These are phyloP conservation scores for Pontederia paniculata DNA, from an alignment of 176 grass and related monocot species.

Conservation along the genomic window DNA sequence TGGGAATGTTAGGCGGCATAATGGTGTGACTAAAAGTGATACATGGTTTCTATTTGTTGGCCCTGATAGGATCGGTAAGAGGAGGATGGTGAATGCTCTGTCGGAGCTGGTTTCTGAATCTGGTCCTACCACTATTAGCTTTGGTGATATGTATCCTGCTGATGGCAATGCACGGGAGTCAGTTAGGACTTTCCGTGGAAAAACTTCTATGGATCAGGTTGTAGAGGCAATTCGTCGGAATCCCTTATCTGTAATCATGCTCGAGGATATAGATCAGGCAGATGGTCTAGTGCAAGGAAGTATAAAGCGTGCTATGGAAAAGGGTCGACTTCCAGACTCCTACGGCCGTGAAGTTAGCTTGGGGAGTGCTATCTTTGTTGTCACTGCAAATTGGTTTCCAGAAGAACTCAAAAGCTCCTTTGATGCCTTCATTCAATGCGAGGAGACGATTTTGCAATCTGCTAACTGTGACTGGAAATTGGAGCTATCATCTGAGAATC, in stretches of 20 bases:
- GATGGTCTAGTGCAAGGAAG: conserved; percentile 26
- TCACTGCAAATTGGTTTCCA: conserved; percentile 25
- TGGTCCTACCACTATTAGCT: conserved; percentile 24
- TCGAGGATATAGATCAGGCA: conserved; percentile 51
- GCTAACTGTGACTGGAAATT: conserved; percentile 26
- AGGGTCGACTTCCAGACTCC: conserved; percentile 49
- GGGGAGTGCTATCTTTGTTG: conserved; percentile 44
- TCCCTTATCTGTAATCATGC: conserved; percentile 52
- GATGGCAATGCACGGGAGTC: conserved; percentile 21
- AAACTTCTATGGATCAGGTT: conserved; percentile 40
- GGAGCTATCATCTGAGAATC: conserved; percentile 25
- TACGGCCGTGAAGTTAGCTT: conserved; percentile 45
- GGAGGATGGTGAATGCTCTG: conserved; percentile 51
- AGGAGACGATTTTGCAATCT: conserved; percentile 10
- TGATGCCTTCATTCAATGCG: not conserved
- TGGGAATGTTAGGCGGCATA: conserved; percentile 13
- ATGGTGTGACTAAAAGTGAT: conserved; percentile 19
- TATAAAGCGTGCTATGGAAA: conserved; percentile 40
- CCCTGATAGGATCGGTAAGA: conserved; percentile 49
- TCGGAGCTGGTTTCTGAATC: conserved; percentile 34
- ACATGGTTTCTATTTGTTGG: conserved; percentile 59
- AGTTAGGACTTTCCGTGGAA: conserved; percentile 20
- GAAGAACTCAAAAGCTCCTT: conserved; percentile 14
- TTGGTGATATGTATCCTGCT: conserved; percentile 1
- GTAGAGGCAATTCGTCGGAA: conserved; percentile 43